Evolutionary conservation across 2,329 filamentous ascomycete species (phyloP).

Genomic region (Aspergillus clavatus): DNA sequence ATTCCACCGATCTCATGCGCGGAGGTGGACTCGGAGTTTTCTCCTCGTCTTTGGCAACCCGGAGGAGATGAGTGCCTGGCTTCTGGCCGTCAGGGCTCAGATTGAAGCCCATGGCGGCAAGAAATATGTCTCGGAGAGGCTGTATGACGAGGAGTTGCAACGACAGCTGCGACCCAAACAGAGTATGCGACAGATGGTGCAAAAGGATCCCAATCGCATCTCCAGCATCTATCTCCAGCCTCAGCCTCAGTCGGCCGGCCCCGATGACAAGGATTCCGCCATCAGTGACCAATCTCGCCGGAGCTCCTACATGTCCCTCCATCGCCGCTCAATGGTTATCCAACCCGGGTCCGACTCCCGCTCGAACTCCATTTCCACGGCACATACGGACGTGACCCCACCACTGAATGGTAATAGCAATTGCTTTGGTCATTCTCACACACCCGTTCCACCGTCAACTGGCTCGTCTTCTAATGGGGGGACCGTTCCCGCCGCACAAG

Average conservation of each 20-base stretch:
- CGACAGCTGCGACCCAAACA: slow-evolving; percentile 24
- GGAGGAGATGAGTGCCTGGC: slow-evolving; percentile 43
- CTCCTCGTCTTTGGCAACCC: slow-evolving; percentile 42
- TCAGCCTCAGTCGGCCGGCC: slow-evolving; percentile 18
- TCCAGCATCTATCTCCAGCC: slow-evolving; percentile 29
- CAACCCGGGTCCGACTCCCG: slow-evolving; percentile 22
- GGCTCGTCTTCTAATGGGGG: slow-evolving; percentile 11
- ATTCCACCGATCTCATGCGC: slow-evolving; percentile 31
- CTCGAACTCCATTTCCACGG: slow-evolving; percentile 25
- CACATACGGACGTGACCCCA: slow-evolving; percentile 21
- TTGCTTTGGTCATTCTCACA: slow-evolving; percentile 13
- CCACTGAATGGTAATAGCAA: slow-evolving; percentile 1
- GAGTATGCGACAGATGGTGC: slow-evolving; percentile 31
- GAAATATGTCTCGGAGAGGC: slow-evolving; percentile 38
- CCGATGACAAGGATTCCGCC: slow-evolving; percentile 23
- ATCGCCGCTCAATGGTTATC: slow-evolving; percentile 24
- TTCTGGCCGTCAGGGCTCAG: slow-evolving; percentile 41
- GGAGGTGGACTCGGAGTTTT: slow-evolving; percentile 36
- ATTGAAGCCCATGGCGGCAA: slow-evolving; percentile 45
- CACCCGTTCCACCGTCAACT: slow-evolving; percentile 14
- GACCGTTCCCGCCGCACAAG: slow-evolving; percentile 13
- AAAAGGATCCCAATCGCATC: slow-evolving; percentile 32
- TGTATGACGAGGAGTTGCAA: slow-evolving; percentile 25
- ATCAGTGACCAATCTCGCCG: slow-evolving; percentile 22
- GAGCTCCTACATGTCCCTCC: slow-evolving; percentile 27